Evolutionary conservation across 768 basidiomycete species (phyloP), one percentile per base, ranked within the genome.

Genomic region (Kwoniella shandongensis): DNA sequence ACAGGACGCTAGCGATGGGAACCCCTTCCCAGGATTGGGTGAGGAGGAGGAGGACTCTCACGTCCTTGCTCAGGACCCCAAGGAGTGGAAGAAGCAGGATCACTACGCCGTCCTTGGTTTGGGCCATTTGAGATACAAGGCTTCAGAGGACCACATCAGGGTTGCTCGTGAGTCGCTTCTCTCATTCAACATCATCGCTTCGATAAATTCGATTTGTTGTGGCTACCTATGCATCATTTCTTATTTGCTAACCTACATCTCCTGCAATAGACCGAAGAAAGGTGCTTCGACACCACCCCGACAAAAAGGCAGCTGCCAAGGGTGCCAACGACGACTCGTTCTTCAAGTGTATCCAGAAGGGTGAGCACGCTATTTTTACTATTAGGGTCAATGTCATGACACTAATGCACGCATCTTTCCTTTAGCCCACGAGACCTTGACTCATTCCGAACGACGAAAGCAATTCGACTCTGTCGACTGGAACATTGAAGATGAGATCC

Each of bases 81-180:
- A 97, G 78, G 91, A 94, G 73, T 98, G 96, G 94, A 99, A 98
- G 88, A 92, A 94, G 85, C 96, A 98, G 84, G 94, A 99, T 75
- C 89, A 97, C 74, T 99, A 99, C 73, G 89, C 89, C 54, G 91
- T 99, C 38, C 86, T 99, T 51, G 96, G 96, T 64, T 83, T 99
- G 8, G 92, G 91, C 36, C 86, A 87, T 71, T 81, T 96, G 56
- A 83, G 96, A 59, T 89, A 88, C 82, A 83, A 81, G 62, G 93
- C 96, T 11, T 89, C 83, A 22, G 81, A 86, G 18, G 93, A 85
- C 55, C 96, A 99, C 74, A 99, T 99, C 76, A 93, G 91, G 76
- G 84, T 94, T 70, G 90, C 96, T 63, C 92, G 93, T 96, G 79
- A 66, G 91, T 83, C 2, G n/a, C 18, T 50, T 42, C n/a, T n/a